phyloP scores from a whole-genome alignment of 2,329 filamentous ascomycete species.

The Microdochium trichocladiopsis region DNA sequence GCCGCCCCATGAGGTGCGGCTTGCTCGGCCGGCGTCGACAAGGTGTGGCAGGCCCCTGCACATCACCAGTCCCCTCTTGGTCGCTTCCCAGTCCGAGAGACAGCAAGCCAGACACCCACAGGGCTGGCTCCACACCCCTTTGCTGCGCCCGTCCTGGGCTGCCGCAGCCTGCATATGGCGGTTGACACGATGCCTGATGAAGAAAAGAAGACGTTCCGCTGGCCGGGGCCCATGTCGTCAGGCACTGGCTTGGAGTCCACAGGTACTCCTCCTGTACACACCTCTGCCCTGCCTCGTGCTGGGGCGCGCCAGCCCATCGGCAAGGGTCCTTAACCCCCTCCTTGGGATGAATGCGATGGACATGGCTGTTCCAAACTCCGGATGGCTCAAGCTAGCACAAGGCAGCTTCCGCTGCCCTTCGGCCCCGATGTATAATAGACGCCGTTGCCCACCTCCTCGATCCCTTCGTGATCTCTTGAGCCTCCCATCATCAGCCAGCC shows the following conservation, averaged over 20 bases:
- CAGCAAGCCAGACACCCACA: background rate
- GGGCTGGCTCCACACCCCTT: background rate
- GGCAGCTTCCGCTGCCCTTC: background rate
- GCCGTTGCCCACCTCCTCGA: background rate
- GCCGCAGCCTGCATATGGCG: background rate
- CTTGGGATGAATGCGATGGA: background rate
- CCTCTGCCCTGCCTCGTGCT: background rate
- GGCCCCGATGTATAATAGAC: constrained; percentile 1
- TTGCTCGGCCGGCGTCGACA: too few relatives aligned
- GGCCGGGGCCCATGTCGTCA: background rate
- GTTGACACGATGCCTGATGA: background rate
- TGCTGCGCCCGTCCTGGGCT: background rate
- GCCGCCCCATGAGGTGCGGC: too few relatives aligned
- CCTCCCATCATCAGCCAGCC: background rate
- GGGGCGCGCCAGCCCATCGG: background rate
- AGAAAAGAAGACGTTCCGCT: background rate
- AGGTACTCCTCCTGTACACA: background rate
- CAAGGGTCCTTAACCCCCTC: background rate
- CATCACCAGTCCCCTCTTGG: background rate
- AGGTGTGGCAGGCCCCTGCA: too few relatives aligned
- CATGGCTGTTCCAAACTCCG: background rate
- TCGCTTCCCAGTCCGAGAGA: background rate
- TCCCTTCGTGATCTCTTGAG: background rate
- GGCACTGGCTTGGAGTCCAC: background rate
- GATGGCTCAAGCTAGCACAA: background rate